Evolutionary conservation across 1,284 basidiomycete species (phyloP), one percentile per base, ranked within the genome.

Genomic region (Cutaneotrichosporon cutaneum): DNA sequence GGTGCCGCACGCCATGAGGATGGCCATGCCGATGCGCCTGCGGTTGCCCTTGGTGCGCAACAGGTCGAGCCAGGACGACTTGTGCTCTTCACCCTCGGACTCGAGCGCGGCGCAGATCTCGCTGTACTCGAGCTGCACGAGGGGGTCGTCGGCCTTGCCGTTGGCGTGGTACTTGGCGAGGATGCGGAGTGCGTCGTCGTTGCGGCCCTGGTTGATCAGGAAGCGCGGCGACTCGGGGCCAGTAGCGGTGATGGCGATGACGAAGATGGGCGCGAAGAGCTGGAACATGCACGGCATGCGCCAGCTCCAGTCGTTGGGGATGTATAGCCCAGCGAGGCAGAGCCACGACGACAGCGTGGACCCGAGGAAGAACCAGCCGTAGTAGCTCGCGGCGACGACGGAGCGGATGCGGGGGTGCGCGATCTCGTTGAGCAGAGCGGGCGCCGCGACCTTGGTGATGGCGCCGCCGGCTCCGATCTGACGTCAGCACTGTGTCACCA

Each of bases 1-100:
- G 47, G 52, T 54, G 21, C 33, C 48, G n/a, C 86, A 63, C 18
- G 83, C 85, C 48, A 85, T 71, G 65, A 45, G 21, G 30, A 81
- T 68, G 11, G 81, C 79, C 52, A 85, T 78, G 26, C 82, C 48
- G 35, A 85, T 62, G 4, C 84, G 77, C 51, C 76, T 80, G 52
- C 83, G 67, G 64, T 80, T 79, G 3, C 77, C 78, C 33, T 62
- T 70, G 14, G 73, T 78, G 33, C 52, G 48, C 65, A 79, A n/a
- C 35, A 65, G 63, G 18, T 64, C 50, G 16, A 56, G 47, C 51
- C 50, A 66, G 1, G 51, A 18, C 1, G 51, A 59, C 16, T 21
- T 24, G 22, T 52, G 55, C n/a, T 53, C 56, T 16, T 24, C 36
- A 1, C 42, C 82, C 73, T 91, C 89, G 68, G 85, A 86, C 56